phyloP scores from a whole-genome alignment of 768 basidiomycete species.

The Hygrophorus russula region DNA sequence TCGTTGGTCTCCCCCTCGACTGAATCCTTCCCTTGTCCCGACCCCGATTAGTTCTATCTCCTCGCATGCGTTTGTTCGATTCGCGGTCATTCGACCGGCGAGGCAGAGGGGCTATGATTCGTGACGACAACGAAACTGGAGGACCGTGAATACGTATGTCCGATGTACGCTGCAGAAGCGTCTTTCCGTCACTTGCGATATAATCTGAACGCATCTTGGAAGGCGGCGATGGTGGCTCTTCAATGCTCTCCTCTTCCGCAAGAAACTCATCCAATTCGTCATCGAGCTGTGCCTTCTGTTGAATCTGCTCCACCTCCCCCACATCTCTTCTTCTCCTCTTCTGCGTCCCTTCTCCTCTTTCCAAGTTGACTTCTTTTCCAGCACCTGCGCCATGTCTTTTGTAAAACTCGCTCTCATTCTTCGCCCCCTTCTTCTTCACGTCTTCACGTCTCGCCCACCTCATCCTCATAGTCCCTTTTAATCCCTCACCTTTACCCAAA shows the following conservation, averaged over 20 bases:
- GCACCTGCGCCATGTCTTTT: constrained; percentile 56
- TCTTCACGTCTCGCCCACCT: constrained; percentile 67
- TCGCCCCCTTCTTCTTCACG: constrained; percentile 70
- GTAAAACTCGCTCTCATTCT: constrained; percentile 67
- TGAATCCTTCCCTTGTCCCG: constrained; percentile 12
- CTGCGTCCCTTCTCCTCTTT: constrained; percentile 11
- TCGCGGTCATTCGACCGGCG: constrained; percentile 24
- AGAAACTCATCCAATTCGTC: constrained; percentile 64
- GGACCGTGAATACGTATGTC: constrained; percentile 23
- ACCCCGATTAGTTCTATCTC: constrained; percentile 11
- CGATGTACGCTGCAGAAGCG: constrained; percentile 48
- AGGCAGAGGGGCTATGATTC: constrained; percentile 35
- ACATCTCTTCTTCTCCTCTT: constrained; percentile 20
- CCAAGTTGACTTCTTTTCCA: constrained; percentile 43
- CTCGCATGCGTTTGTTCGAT: constrained; percentile 13
- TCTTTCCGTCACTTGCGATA: constrained; percentile 36
- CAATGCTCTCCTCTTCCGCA: constrained; percentile 26
- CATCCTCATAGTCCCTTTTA: constrained; percentile 59
- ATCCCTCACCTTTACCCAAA: constrained; percentile 55
- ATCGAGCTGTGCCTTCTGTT: constrained; percentile 37
- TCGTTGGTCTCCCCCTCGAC: constrained; percentile 26
- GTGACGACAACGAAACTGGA: constrained; percentile 25
- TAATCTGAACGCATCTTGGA: constrained; percentile 66
- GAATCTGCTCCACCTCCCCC: constrained; percentile 22
- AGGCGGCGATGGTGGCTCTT: constrained; percentile 22